Evolutionary conservation across 345 rosid genomes (phyloP), one percentile per base, ranked within the genome.

Genomic region (Theobroma cacao): DNA sequence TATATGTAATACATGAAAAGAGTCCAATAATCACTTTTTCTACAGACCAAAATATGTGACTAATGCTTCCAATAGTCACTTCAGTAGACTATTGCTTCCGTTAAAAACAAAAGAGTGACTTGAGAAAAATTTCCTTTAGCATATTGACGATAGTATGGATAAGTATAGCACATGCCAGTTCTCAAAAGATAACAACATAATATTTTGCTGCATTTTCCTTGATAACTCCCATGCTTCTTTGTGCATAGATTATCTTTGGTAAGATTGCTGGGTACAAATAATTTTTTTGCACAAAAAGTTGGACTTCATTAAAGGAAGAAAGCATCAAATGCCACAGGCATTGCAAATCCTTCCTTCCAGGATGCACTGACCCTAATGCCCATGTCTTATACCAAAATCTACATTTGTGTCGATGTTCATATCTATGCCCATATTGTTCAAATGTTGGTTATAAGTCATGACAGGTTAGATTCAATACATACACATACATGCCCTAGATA

Each of bases 1-100:
- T 67, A 70, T 76, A 62, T 36, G 61, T 38, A 69, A 78, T n/a
- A 75, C 34, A 76, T 71, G 45, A 55, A 77, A 72, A 50, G 2
- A 72, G 40, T 62, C 73, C 72, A 61, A 70, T 55, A 10, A 22
- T 15, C 36, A 79, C 76, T 47, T 50, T 50, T 28, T 28, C 40
- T 31, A 48, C 28, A 9, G 40, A 70, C 38, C 36, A 59, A 70
- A 47, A 48, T 48, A 48, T 6, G 5, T 48, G 4, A 70, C 47
- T 53, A 70, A 30, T 28, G 15, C 59, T 48, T 58, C 62, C 15
- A 2, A 59, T 28, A 28, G 64, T 12, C 18, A 59, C 30, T 56
- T 4, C 60, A 7, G 15, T 70, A 33, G 40, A 48, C 36, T 47
- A 70, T 30, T 22, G 11, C 74, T 30, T 70, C 12, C 17, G 48